Conservation (phyloP, 1,284 basidiomycete species). For the Hymenochaete sp. region DNA sequence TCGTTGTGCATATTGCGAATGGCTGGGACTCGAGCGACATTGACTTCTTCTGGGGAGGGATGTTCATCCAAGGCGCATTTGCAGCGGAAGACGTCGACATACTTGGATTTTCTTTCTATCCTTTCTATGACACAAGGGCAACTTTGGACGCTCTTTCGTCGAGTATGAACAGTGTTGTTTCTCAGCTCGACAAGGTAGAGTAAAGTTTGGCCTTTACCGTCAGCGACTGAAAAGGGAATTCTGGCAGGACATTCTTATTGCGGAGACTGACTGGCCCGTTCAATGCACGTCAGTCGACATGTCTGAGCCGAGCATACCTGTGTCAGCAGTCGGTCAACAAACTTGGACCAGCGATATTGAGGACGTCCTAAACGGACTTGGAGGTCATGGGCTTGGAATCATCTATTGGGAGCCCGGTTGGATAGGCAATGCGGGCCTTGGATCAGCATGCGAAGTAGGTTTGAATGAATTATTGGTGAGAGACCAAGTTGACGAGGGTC, state of each 20-base stretch:
- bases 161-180: slow-evolving; percentile 42
- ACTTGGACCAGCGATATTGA: slow-evolving; percentile 46
- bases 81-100: slow-evolving; percentile 44
- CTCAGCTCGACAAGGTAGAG: slow-evolving; percentile 39
- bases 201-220: too few species aligned
- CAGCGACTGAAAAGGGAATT: background rate
- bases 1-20: slow-evolving; percentile 55
- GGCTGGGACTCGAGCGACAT: slow-evolving; percentile 47
- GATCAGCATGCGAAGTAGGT: slow-evolving; percentile 46
- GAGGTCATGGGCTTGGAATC: slow-evolving; percentile 38
- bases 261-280: slow-evolving; percentile 59
- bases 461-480: too few species aligned
- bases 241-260: slow-evolving; percentile 43
- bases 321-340: slow-evolving; percentile 45
- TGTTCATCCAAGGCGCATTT: slow-evolving; percentile 47
- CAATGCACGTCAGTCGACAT: slow-evolving; percentile 38
- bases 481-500: background rate
- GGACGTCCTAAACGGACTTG: slow-evolving; percentile 36
- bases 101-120: slow-evolving; percentile 58
- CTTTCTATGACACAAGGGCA: slow-evolving; percentile 51
- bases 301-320: slow-evolving; percentile 40
- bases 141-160: slow-evolving; percentile 41
- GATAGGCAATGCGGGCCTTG: slow-evolving; percentile 49
- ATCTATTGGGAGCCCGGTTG: slow-evolving; percentile 60
- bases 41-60: slow-evolving; percentile 40